Conservation (phyloP, 371 early-diverging fungal species). For the Apophysomyces variabilis region DNA sequence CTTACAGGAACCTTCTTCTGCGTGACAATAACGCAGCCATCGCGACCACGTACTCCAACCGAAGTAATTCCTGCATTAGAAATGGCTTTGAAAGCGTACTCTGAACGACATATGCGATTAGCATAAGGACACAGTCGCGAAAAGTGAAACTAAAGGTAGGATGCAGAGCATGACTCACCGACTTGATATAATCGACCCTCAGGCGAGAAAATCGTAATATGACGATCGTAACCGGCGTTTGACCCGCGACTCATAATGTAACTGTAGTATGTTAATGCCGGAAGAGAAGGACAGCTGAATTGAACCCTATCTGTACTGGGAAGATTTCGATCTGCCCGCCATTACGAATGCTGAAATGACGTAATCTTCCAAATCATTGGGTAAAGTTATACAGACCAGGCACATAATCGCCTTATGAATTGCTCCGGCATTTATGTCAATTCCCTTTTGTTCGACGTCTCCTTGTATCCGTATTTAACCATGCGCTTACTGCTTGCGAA, state of each 20-base stretch:
- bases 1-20: slow-evolving; percentile 97
- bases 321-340: too few species aligned
- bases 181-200: slow-evolving; percentile 99
- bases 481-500: too few species aligned
- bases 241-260: slow-evolving; percentile 72
- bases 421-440: too few species aligned
- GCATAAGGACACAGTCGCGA: slow-evolving; percentile 1
- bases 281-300: neutral
- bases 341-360: too few species aligned
- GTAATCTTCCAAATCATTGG: too few species aligned
- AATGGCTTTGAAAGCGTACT: slow-evolving; percentile 99
- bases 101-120: slow-evolving; percentile 51
- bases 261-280: neutral
- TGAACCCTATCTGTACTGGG: too few species aligned
- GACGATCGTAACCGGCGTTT: slow-evolving; percentile 95
- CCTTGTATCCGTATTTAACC: too few species aligned
- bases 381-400: too few species aligned
- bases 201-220: slow-evolving; percentile 98
- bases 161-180: slow-evolving; percentile 62
- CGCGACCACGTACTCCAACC: slow-evolving; percentile 94
- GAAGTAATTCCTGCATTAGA: slow-evolving; percentile 94
- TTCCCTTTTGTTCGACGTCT: too few species aligned
- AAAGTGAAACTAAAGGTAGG: neutral
- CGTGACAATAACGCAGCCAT: slow-evolving; percentile 91
- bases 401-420: too few species aligned